phyloP scores from a whole-genome alignment of 306 rosid species.

The Hylodesmum podocarpum region DNA sequence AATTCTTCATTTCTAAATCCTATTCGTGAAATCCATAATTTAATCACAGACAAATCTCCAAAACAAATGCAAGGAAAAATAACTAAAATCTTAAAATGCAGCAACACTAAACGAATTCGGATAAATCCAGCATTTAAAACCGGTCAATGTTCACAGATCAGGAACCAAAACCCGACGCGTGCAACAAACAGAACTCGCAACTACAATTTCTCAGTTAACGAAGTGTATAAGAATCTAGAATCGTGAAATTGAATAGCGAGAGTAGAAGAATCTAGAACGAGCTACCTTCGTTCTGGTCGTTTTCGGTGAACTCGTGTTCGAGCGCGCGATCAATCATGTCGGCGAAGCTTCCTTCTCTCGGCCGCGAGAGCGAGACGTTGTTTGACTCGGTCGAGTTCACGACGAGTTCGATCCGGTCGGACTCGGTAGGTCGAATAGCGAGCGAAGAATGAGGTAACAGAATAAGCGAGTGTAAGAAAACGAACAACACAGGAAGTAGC shows the following conservation, averaged over 20 bases:
- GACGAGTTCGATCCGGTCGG: conserved; percentile 55
- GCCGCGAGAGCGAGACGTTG: conserved; percentile 61
- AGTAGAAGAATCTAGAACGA: background rate
- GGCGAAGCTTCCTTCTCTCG: conserved; percentile 82
- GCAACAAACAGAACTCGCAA: background rate
- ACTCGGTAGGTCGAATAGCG: conserved; percentile 40
- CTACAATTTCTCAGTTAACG: background rate
- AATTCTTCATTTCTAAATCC: conserved; percentile 9
- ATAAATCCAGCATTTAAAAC: conserved; percentile 17
- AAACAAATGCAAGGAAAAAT: background rate
- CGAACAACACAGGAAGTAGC: conserved; percentile 14
- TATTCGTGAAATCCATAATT: background rate
- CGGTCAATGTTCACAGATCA: conserved; percentile 17
- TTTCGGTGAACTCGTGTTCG: conserved; percentile 89
- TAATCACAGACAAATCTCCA: background rate
- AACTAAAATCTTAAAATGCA: conserved; percentile 6
- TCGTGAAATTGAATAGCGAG: conserved; percentile 7
- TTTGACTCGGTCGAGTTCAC: conserved; percentile 62
- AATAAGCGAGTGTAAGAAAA: conserved; percentile 36
- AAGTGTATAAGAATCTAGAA: background rate
- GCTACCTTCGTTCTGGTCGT: conserved; percentile 96
- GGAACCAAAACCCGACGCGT: conserved; percentile 4
- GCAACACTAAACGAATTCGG: conserved; percentile 11
- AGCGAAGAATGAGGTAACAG: conserved; percentile 46
- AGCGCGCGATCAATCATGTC: conserved; percentile 95